phyloP scores from a whole-genome alignment of 108 stramenopile species.

The Chaetoceros muelleri region DNA sequence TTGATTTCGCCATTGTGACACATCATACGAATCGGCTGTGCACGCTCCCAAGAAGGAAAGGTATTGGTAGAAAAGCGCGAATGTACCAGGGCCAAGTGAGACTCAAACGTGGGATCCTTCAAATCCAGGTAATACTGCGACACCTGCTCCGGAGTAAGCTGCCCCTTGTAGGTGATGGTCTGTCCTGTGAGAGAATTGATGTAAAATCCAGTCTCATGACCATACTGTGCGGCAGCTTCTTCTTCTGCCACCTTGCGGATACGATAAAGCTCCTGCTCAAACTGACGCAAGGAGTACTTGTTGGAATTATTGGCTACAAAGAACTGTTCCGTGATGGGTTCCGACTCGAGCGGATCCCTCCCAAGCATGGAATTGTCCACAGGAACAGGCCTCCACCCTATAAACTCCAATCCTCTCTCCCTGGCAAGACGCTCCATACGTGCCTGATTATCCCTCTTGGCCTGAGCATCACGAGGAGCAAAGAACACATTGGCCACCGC shows the following conservation, averaged over 20 bases:
- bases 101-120: conserved; percentile 68
- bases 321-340: conserved; percentile 83
- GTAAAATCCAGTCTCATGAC: conserved; percentile 84
- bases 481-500: conserved; percentile 94
- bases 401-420: conserved; percentile 62
- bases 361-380: conserved; percentile 88
- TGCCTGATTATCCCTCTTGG: conserved; percentile 61
- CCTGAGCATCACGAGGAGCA: conserved; percentile 73
- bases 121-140: conserved; percentile 88
- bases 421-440: conserved; percentile 70
- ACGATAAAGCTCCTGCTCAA: conserved; percentile 88
- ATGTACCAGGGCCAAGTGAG: conserved; percentile 87
- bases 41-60: conserved; percentile 92
- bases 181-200: conserved; percentile 75
- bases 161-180: conserved; percentile 95
- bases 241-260: conserved; percentile 81
- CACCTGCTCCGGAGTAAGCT: conserved; percentile 90
- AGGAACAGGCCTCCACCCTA: conserved; percentile 86
- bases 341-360: conserved; percentile 81
- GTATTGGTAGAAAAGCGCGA: conserved; percentile 94
- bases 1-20: conserved; percentile 98
- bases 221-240: conserved; percentile 65
- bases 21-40: conserved; percentile 95
- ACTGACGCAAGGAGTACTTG: conserved; percentile 43
- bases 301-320: conserved; percentile 44